Base-by-base conservation (phyloP, 2,329 filamentous ascomycete species). In the Colletotrichum falcatum region DNA sequence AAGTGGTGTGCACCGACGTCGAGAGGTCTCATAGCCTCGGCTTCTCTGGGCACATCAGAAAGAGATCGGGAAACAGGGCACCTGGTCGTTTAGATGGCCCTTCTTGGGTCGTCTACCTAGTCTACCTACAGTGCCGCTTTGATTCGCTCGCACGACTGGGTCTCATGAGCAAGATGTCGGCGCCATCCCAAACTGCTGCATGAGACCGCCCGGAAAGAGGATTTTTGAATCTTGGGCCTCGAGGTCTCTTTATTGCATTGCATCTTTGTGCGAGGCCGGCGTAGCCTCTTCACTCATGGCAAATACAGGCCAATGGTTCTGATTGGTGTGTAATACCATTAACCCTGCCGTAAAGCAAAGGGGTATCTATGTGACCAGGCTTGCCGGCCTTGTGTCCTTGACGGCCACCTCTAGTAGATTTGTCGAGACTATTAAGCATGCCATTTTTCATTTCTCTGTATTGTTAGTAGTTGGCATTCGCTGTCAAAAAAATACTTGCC, bases 221-320 rank as follows among this genome's bases (percentile, higher is more conserved):
- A 11, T 6, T 23, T 3, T 16, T 0, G n/a, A 26, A 48, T 16
- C n/a, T 18, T 28, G 12, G 12, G 9, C 23, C 46, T 49, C 18
- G 11, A 11, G 11, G 11, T n/a, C 11, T 26, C 1, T 23, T 16
- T 11, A 48, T 2, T 6, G n/a, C 16, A 6, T 12, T 7, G 46
- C 16, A 26, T 48, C 12, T 4, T 26, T 26, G n/a, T 14, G 16
- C 46, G n/a, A 26, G 12, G 26, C 46, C 2, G 46, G 46, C n/a
- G 23, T 4, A 26, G 46, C 46, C 11, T 6, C 4, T 7, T 26
- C 3, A 26, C 4, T 2, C 16, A 26, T 12, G 12, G 2, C 4
- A n/a, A 23, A 12, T 7, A 23, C n/a, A 26, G 46, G 1, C 12
- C 2, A 3, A 0, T 5, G 2, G 12, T 23, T 7, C 20, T 23